Evolutionary conservation across 768 basidiomycete genomes (phyloP).

Genomic region (Hericium alpestre): DNA sequence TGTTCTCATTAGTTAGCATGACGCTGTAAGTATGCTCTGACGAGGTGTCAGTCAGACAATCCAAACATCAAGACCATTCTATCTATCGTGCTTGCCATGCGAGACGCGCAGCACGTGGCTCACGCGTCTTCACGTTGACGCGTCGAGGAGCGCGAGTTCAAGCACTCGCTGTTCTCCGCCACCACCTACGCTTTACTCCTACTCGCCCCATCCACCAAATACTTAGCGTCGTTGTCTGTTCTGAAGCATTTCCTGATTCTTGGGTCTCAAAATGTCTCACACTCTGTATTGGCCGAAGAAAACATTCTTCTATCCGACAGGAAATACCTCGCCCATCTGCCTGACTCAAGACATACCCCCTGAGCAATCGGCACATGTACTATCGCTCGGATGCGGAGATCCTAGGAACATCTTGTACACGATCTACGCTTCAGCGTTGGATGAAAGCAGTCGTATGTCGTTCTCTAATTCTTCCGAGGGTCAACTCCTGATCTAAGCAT

Average conservation of each 20-base stretch:
- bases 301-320: constrained; percentile 46
- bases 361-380: constrained; percentile 35
- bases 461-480: background rate
- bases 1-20: too few relatives aligned
- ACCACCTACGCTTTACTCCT: background rate
- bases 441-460: background rate
- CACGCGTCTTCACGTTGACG: too few relatives aligned
- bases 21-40: too few relatives aligned
- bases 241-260: background rate
- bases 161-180: too few relatives aligned
- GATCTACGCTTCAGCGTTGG: constrained; percentile 19
- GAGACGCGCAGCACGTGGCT: too few relatives aligned
- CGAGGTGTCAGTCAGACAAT: too few relatives aligned
- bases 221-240: background rate
- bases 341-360: constrained; percentile 38
- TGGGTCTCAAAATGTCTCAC: constrained; percentile 29
- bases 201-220: background rate
- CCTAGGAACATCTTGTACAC: constrained; percentile 45
- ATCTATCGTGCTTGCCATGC: too few relatives aligned
- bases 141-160: too few relatives aligned
- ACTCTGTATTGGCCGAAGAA: constrained; percentile 33
- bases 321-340: constrained; percentile 45
- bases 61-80: too few relatives aligned
- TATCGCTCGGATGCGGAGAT: constrained; percentile 50
- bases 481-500: background rate